A percentile compares a stretch with the other conserved stretches of the same genome.
Evolutionary conservation across 176 grass and related monocot genomes (phyloP).

Genomic region (Oryza australiensis): DNA sequence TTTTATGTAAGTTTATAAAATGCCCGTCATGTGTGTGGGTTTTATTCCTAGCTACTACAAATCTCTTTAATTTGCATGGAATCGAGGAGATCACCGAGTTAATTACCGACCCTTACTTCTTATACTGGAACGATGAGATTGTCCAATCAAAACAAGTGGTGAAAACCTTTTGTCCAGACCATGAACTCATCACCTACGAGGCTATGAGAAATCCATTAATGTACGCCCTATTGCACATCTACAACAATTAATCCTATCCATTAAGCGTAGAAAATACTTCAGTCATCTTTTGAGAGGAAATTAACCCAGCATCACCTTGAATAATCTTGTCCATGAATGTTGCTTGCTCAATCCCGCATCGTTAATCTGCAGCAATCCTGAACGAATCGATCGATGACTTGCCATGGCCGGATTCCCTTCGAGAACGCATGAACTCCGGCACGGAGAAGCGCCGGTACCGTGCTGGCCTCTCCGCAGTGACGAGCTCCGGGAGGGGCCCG

Average conservation of each 20-base stretch:
- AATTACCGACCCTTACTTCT: not conserved
- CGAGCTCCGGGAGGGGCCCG: conserved; percentile 40
- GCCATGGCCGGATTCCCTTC: conserved; percentile 13
- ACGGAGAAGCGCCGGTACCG: conserved; percentile 35
- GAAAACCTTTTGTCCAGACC: not conserved
- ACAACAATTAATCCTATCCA: not conserved
- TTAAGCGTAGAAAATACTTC: not conserved
- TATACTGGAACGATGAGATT: not conserved
- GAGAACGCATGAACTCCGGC: conserved; percentile 35
- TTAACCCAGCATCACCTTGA: not conserved
- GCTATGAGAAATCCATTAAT: not conserved
- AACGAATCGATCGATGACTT: conserved; percentile 3
- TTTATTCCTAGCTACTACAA: no score
- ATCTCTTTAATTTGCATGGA: no score
- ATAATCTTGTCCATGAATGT: not conserved
- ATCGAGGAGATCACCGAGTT: no score
- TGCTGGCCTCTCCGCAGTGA: conserved; percentile 34
- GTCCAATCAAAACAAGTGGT: not conserved
- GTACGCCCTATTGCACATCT: not conserved
- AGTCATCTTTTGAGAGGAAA: not conserved
- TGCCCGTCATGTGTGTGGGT: no score
- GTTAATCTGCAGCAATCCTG: not conserved
- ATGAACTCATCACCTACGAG: not conserved
- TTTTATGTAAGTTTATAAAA: no score
- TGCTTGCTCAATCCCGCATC: not conserved